Base-by-base conservation (phyloP, 2,329 filamentous ascomycete species). In the Lecanicillium sp. region DNA sequence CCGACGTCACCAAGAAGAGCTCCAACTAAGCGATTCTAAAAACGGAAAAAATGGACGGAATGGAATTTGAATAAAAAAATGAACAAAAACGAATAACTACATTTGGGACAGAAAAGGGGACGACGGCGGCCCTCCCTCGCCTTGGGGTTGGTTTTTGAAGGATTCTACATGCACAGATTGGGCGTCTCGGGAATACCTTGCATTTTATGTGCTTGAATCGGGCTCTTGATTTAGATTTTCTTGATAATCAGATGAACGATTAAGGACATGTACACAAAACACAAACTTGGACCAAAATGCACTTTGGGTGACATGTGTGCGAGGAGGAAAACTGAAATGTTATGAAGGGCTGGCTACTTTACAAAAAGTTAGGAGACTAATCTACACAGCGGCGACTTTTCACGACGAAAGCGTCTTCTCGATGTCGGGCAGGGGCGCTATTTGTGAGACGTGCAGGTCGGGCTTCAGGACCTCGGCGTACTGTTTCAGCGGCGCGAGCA, bases 131-230 rank as follows among this genome's bases (percentile, higher is more conserved):
- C 32, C n/a, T n/a, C 15, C 19, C 26, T n/a, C 14, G 19, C 24
- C 19, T 14, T 14, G 15, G 57, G 58, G 55, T 52, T 59, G n/a
- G n/a, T n/a, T n/a, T n/a, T n/a, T n/a, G 57, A 58, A 58, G 65
- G 57, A 57, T 62, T 61, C 60, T 57, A 62, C 57, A 63, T 64
- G 63, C 67, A 72, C 67, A 48, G 62, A 71, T 66, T 67, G 67
- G 74, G 75, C 75, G 74, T 78, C 72, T 72, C 68, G 70, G 72
- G 70, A 73, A 72, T 48, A 73, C 68, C 69, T 73, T 72, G 68
- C 70, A 71, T 73, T 73, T 73, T 62, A 64, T 65, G 65, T 67
- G 63, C 61, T 67, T 62, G 62, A 61, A 62, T 44, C 57, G 59
- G 58, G 59, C 62, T 58, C 62, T 66, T 60, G 55, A 66, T 67